phyloP scores from a whole-genome alignment of 1,139 yeast species.

The Pichia sp. region DNA sequence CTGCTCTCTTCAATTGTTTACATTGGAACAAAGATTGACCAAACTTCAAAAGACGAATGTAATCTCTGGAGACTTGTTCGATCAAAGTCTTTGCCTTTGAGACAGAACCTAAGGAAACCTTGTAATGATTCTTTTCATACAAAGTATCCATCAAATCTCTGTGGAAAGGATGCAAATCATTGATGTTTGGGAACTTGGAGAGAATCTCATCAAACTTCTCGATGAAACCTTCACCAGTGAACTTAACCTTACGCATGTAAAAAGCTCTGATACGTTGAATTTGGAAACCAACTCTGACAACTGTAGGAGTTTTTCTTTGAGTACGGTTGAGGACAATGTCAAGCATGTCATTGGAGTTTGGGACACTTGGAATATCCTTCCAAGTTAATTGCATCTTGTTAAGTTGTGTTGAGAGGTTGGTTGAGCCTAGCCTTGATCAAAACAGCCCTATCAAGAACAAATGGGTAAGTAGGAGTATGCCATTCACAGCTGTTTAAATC shows the following conservation, averaged over 20 bases:
- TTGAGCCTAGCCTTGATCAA: too few species aligned
- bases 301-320: conserved; percentile 98
- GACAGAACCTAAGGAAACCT: conserved; percentile 92
- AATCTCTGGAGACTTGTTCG: conserved; percentile 95
- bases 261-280: conserved; percentile 96
- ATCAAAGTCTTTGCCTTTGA: conserved; percentile 90
- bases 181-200: conserved; percentile 89
- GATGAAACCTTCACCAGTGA: conserved; percentile 90
- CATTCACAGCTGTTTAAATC: not conserved
- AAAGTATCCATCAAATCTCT: conserved; percentile 96
- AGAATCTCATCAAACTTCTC: conserved; percentile 86
- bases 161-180: conserved; percentile 98
- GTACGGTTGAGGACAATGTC: conserved; percentile 96
- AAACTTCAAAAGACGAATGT: conserved; percentile 84
- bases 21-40: conserved; percentile 98
- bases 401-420: too few species aligned
- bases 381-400: conserved; percentile 84
- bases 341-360: conserved; percentile 85
- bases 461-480: too few species aligned
- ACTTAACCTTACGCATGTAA: conserved; percentile 95
- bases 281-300: conserved; percentile 92
- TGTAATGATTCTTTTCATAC: conserved; percentile 96
- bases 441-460: too few species aligned
- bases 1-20: conserved; percentile 97
- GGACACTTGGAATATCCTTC: conserved; percentile 97